Conservation (phyloP, 2,329 filamentous ascomycete genomes). For the Microthyrium microscopicum region DNA sequence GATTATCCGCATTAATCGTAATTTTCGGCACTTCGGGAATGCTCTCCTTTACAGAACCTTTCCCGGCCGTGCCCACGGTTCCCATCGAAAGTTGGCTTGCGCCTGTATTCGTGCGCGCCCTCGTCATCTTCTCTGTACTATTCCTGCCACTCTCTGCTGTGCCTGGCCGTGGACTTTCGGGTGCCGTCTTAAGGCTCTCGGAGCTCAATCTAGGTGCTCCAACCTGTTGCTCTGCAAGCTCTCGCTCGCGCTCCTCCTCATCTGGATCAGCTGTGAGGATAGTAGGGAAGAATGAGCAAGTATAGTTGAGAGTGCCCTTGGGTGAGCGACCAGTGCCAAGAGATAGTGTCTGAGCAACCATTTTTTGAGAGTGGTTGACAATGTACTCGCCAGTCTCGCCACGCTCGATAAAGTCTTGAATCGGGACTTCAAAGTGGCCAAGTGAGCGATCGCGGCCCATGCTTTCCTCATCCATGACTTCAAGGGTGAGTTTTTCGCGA, state of each 20-base stretch:
- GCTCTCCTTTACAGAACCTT: conserved; percentile 27
- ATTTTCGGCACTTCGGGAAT: conserved; percentile 63
- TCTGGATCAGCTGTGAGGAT: conserved; percentile 79
- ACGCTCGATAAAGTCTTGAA: conserved; percentile 63
- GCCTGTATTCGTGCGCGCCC: conserved; percentile 4
- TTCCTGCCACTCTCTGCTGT: not conserved
- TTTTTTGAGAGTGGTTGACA: conserved; percentile 58
- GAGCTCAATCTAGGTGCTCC: not conserved
- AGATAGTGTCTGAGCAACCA: conserved; percentile 20
- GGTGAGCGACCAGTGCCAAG: conserved; percentile 59
- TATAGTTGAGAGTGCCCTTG: conserved; percentile 73
- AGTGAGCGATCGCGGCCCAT: conserved; percentile 81
- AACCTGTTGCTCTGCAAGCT: conserved; percentile 18
- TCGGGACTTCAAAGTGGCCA: conserved; percentile 61
- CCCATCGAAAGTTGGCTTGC: conserved; percentile 3
- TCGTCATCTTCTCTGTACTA: conserved; percentile 3
- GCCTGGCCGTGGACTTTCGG: not conserved
- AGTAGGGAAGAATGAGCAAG: conserved; percentile 76
- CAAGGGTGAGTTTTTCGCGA: conserved; percentile 69
- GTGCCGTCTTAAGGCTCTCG: conserved; percentile 3
- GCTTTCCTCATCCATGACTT: conserved; percentile 94
- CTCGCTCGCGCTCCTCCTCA: conserved; percentile 46
- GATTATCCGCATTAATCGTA: conserved; percentile 59
- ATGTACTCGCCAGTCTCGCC: conserved; percentile 67
- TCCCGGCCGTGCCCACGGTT: not conserved